A percentile compares a stretch with the other conserved stretches of the same genome.
phyloP scores from a whole-genome alignment of 2,329 filamentous ascomycete species.

The Coniella lustricola region DNA sequence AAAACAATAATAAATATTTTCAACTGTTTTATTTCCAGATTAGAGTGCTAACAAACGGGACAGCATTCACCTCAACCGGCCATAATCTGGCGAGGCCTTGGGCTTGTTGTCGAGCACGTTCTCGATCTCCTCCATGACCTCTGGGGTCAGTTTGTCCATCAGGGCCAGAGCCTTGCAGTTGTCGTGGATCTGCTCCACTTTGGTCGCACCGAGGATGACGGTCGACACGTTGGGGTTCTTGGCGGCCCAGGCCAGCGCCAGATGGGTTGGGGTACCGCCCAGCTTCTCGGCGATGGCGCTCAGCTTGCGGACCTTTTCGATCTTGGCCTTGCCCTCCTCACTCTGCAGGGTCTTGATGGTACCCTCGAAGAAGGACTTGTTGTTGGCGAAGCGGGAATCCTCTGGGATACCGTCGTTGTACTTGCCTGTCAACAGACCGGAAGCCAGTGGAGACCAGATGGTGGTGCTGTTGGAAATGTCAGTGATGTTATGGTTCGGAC shows the following conservation, averaged over 20 bases:
- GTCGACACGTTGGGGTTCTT: constrained; percentile 55
- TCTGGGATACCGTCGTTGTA: constrained; percentile 58
- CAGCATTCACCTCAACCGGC: constrained; percentile 19
- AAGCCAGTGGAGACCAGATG: constrained; percentile 47
- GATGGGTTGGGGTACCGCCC: constrained; percentile 47
- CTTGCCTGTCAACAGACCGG: constrained; percentile 54
- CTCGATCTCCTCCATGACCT: constrained; percentile 54
- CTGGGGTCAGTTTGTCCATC: constrained; percentile 50
- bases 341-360: constrained; percentile 43
- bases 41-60: no score
- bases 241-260: constrained; percentile 57
- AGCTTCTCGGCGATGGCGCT: constrained; percentile 59
- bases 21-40: no score
- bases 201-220: constrained; percentile 55
- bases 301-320: constrained; percentile 54
- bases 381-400: constrained; percentile 52
- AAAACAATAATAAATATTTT: no score
- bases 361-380: constrained; percentile 45
- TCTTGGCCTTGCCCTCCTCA: constrained; percentile 40
- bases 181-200: constrained; percentile 52
- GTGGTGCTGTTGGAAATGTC: constrained; percentile 38
- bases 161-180: constrained; percentile 47
- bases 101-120: constrained; percentile 26
- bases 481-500: no score
- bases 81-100: constrained; percentile 16